Evolutionary conservation across 768 basidiomycete species (phyloP), one percentile per base, ranked within the genome.

Genomic region (Ephemerocybe angulata): DNA sequence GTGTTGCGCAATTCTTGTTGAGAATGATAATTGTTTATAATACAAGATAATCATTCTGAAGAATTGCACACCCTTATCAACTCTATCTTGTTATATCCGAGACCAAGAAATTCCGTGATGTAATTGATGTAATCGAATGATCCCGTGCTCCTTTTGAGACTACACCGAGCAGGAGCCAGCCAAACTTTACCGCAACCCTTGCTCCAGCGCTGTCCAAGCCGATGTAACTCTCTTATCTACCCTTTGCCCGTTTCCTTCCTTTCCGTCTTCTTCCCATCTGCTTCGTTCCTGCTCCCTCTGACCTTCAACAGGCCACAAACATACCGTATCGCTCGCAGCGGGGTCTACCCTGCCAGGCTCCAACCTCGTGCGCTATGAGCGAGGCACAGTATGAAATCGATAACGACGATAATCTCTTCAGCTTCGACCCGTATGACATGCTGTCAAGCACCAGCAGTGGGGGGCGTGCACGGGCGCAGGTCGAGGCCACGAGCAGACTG

Each of bases 321-420:
- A 52, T 51, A 54, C 46, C 27, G 50, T 43, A 38, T 42, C 37
- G 30, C 19, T 46, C 52, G 49, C 44, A 38, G 25, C 52, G 33
- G 21, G 53, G 58, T 31, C 30, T 27, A 30, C 28, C 50, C 49
- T 53, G 40, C 46, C 33, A 53, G 59, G 55, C 54, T 55, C 48
- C 60, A 51, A 48, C 58, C 57, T 58, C 52, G 54, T 52, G 56
- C 59, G 57, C 46, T 58, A 65, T 67, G 66, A 65, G 64, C 66
- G 70, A 70, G 71, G 67, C 56, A 63, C 61, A 53, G 57, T 58
- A 61, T 78, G 72, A 66, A 64, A 74, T 72, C 78, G 80, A 84
- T 81, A 79, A 78, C 75, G 74, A 78, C 52, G 75, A 76, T 59
- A 62, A 73, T 42, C 60, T 84, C 64, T 80, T 81, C 50, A 42